Evolutionary conservation across 805 yeast genomes (phyloP).

Genomic region (Jamesozyma jinghongensis): DNA sequence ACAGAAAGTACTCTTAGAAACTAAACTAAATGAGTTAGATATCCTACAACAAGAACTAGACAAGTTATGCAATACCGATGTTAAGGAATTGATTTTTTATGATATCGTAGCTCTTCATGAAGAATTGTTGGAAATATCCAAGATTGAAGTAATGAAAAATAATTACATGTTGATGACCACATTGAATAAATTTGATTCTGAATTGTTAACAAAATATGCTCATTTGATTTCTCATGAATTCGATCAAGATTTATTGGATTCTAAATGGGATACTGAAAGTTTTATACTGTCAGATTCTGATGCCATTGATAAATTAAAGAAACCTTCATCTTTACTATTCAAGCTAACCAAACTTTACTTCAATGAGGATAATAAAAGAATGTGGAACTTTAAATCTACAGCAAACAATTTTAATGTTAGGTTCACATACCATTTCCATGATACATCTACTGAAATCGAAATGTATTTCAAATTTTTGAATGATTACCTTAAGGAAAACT

Average conservation of each 20-base stretch:
- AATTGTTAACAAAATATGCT: slow-evolving; percentile 8
- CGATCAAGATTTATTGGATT: slow-evolving; percentile 14
- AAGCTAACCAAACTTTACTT: slow-evolving; percentile 12
- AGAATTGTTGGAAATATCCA: slow-evolving; percentile 2
- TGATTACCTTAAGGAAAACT: slow-evolving; percentile 35
- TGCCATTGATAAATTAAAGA: slow-evolving; percentile 10
- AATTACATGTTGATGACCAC: neutral
- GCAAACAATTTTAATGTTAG: slow-evolving; percentile 39
- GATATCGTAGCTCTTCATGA: slow-evolving; percentile 6
- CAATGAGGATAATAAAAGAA: slow-evolving; percentile 2
- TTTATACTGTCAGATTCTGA: slow-evolving; percentile 11
- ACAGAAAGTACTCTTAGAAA: slow-evolving; percentile 7
- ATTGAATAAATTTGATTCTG: slow-evolving; percentile 9
- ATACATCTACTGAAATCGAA: slow-evolving; percentile 40
- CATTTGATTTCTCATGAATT: slow-evolving; percentile 8
- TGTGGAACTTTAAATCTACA: slow-evolving; percentile 42
- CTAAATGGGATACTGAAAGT: slow-evolving; percentile 26
- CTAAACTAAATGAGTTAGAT: slow-evolving; percentile 3
- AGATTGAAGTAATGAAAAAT: neutral
- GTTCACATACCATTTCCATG: slow-evolving; percentile 47
- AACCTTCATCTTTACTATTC: slow-evolving; percentile 15
- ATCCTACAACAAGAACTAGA: slow-evolving; percentile 2
- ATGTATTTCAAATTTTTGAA: slow-evolving; percentile 44
- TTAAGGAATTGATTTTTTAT: slow-evolving; percentile 3
- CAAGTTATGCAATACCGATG: neutral